Evolutionary conservation across 345 rosid species (phyloP), one percentile per base, ranked within the genome.

Genomic region (Lagerstroemia speciosa): DNA sequence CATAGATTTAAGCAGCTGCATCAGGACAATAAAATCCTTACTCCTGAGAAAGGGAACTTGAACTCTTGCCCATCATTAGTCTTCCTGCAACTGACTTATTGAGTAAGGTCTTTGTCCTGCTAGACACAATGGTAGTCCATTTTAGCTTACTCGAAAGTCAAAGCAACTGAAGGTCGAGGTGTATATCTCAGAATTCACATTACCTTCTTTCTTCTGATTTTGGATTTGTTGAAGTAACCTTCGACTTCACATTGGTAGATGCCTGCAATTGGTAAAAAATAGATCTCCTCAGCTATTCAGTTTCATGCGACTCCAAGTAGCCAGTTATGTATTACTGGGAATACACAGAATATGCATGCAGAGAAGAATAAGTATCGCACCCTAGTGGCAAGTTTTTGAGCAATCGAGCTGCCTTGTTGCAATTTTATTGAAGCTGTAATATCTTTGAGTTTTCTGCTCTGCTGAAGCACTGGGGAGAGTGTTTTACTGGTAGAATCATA

Each of bases 141-240:
- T 52, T 38, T 52, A 30, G 62, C 20, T 15, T n/a, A 27, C 5
- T 27, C 29, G 34, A 58, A 58, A 27, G 32, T 30, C 7, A 30
- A 58, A 30, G 33, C 34, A 58, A 27, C 20, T 27, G 12, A 27
- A 55, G 31, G 11, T 55, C 38, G 52, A 30, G 57, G 37, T n/a
- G 26, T 27, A 31, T 8, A 5, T 33, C 24, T 72, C 5, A 57
- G 65, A 72, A 62, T 40, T 45, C 29, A 66, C 29, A 67, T 26
- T 75, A 93, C 96, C 97, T 89, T 75, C 71, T 83, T 60, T 80
- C 76, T 75, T 78, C 83, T 60, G 81, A 62, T 27, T 65, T 84
- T 46, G 37, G 78, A 69, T 36, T 73, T 60, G 55, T 70, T 71
- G 77, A 70, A 79, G 85, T 78, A 55, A 22, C n/a, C 29, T 52